These are phyloP conservation scores for Alloascoidea hylecoeti DNA, from an alignment of 805 yeast genomes.

Conservation along the genomic window DNA sequence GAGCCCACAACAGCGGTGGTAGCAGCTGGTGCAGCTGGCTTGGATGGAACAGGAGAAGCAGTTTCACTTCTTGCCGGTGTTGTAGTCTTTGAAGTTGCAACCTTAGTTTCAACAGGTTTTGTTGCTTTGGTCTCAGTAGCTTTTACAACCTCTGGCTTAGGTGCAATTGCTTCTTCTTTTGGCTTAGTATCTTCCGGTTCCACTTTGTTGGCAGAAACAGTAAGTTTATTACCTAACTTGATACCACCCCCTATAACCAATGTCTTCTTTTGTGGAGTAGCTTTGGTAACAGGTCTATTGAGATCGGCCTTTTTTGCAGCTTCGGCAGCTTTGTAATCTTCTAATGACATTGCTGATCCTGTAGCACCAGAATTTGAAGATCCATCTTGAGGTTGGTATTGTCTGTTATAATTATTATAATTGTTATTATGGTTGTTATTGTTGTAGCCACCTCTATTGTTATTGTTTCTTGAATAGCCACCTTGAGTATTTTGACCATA, in stretches of 20 bases:
- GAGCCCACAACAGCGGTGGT: conserved; percentile 12
- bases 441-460: conserved; percentile 13
- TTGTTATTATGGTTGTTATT: conserved; percentile 15
- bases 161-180: conserved; percentile 11
- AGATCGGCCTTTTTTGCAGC: conserved; percentile 6
- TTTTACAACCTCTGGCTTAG: conserved; percentile 17
- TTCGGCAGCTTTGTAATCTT: conserved; percentile 43
- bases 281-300: conserved; percentile 9
- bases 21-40: conserved; percentile 7
- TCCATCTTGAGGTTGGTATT: conserved; percentile 8
- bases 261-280: conserved; percentile 41
- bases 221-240: conserved; percentile 33
- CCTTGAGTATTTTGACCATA: conserved; percentile 10
- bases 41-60: no score
- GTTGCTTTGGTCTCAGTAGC: conserved; percentile 15
- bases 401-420: conserved; percentile 12
- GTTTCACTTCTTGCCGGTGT: no score
- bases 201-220: conserved; percentile 22
- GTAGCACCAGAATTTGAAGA: conserved; percentile 1
- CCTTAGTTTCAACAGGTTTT: conserved; percentile 11
- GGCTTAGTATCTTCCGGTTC: conserved; percentile 14
- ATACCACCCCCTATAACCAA: conserved; percentile 55
- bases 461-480: conserved; percentile 15
- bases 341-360: conserved; percentile 52
- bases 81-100: conserved; percentile 10